Evolutionary conservation across 2,329 filamentous ascomycete genomes (phyloP).

Genomic region (Fusarium sp.): DNA sequence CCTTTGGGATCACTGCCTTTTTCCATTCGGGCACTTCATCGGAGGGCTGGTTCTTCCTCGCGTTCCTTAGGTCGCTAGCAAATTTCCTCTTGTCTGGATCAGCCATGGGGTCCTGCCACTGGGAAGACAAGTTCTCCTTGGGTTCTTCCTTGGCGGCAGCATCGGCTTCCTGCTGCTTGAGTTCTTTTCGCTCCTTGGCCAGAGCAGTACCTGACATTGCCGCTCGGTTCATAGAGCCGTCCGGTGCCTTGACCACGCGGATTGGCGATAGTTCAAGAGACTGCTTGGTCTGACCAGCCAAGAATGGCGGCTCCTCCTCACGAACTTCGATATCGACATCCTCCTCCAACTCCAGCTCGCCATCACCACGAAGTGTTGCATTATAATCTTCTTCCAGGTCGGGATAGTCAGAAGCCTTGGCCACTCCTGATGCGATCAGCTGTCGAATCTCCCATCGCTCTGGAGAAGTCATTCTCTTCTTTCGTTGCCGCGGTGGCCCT

Average conservation of each 20-base stretch:
- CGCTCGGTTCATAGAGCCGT: constrained; percentile 96
- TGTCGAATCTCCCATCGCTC: constrained; percentile 98
- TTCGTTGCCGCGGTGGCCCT: constrained; percentile 66
- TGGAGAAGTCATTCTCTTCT: constrained; percentile 95
- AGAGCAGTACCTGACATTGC: constrained; percentile 92
- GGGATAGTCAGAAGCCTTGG: constrained; percentile 92
- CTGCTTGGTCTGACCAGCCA: constrained; percentile 96
- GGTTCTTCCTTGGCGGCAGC: constrained; percentile 77
- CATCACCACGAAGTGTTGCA: constrained; percentile 84
- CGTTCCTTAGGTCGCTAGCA: constrained; percentile 82
- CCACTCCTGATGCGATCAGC: constrained; percentile 92
- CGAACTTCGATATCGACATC: constrained; percentile 97
- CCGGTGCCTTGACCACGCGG: constrained; percentile 94
- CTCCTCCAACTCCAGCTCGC: constrained; percentile 90
- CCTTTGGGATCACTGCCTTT: constrained; percentile 80
- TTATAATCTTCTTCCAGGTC: constrained; percentile 96
- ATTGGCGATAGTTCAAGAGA: constrained; percentile 95
- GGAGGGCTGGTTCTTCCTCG: constrained; percentile 68
- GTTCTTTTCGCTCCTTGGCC: constrained; percentile 88
- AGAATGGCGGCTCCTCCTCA: constrained; percentile 95
- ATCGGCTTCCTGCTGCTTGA: constrained; percentile 88
- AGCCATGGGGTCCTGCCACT: constrained; percentile 98
- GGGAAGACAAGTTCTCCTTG: constrained; percentile 84
- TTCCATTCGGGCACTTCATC: constrained; percentile 94
- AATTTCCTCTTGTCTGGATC: constrained; percentile 86